Evolutionary conservation across 805 yeast genomes (phyloP), one percentile per base, ranked within the genome.

Genomic region (Suhomyces sp.): DNA sequence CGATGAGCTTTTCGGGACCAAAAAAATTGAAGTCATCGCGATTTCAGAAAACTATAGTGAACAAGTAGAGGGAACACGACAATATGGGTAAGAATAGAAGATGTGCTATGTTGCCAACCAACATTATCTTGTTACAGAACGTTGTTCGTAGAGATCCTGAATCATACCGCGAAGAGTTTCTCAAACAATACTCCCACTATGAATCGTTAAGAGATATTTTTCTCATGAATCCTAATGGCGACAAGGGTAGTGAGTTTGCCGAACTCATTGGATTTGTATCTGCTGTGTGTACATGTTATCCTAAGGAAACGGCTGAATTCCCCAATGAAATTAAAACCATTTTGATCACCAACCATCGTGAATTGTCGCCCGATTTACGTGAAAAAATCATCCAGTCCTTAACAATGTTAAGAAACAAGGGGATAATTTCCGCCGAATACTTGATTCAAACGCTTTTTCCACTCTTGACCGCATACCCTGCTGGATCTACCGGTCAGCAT

Each of bases 121-220:
- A 94, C 70, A 87, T 94, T 65, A 92, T 96, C 37, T 75, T 93
- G 56, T 73, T 94, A 54, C 99, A 94, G 72, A 94, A 94, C 68
- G 78, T 94, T 57, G 96, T 94, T 8, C 86, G 92, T 60, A 80
- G 97, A 61, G 99, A 94, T 67, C 97, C 99, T 2, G 87, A 82
- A 60, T 92, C 98, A 0, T 94, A 94, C 67, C 83, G 84, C 53
- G 99, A 94, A 69, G 99, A 94, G 69, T 94, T 94, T 68, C 68
- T 87, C 39, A 94, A 91, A 61, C 99, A 94, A 66, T 90, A 86
- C 66, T 82, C 94, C 48, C 98, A 94, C 68, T 94, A 94, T 69
- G 91, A 87, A 65, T 88, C 98, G 2, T 73, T 91, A 53, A 77
- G 96, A 68, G 98, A 93, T 62, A 87, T 94, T 53, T 89, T 88